Conservation (phyloP, 208 protist genomes). For the Leishmania lainsoni region DNA sequence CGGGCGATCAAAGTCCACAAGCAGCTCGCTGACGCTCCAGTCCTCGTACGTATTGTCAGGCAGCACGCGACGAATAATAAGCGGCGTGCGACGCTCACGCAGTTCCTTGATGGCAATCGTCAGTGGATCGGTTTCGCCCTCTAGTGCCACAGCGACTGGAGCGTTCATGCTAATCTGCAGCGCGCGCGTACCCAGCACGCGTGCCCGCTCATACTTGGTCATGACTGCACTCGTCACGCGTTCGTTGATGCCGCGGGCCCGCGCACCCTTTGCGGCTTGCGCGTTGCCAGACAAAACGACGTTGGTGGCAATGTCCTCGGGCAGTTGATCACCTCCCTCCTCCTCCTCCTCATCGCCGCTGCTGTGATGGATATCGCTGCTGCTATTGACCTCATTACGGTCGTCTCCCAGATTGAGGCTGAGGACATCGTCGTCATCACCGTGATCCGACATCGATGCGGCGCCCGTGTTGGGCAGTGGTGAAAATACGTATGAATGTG, state of each 20-base stretch:
- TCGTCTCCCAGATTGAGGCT: constrained; percentile 61
- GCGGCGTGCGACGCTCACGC: constrained; percentile 95
- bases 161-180: constrained; percentile 99
- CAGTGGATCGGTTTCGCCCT: constrained; percentile 98
- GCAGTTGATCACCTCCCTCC: constrained; percentile 41
- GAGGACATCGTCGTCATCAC: constrained; percentile 62
- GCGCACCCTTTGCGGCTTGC: constrained; percentile 43
- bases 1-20: constrained; percentile 87
- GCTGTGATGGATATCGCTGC: constrained; percentile 18
- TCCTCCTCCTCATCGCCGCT: constrained; percentile 38
- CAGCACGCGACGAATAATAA: constrained; percentile 97
- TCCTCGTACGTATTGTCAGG: constrained; percentile 96
- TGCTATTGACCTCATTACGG: constrained; percentile 32
- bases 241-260: constrained; percentile 46
- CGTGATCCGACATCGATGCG: constrained; percentile 43
- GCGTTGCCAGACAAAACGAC: constrained; percentile 61
- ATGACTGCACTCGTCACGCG: constrained; percentile 96
- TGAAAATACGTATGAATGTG: background rate
- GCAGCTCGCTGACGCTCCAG: constrained; percentile 83
- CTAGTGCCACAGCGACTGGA: constrained; percentile 96
- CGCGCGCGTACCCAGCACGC: constrained; percentile 97
- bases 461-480: background rate
- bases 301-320: constrained; percentile 52
- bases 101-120: constrained; percentile 98
- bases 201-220: constrained; percentile 99